phyloP scores from a whole-genome alignment of 176 grass and related monocot genomes.

The Typha latifolia region DNA sequence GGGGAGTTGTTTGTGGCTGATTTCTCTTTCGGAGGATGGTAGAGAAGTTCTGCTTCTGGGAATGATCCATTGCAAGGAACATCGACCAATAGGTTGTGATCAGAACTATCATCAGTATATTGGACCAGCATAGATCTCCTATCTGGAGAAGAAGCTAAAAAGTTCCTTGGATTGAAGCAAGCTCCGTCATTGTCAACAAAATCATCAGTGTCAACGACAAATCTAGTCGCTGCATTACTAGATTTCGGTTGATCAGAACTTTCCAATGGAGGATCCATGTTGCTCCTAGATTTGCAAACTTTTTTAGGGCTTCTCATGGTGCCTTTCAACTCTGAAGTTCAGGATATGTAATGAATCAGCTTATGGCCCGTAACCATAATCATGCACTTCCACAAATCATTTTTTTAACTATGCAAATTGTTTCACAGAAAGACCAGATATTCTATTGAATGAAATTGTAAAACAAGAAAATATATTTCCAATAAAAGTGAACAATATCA shows the following conservation, averaged over 20 bases:
- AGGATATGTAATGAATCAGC: neutral
- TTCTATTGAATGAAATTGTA: no score
- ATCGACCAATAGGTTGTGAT: conserved; percentile 4
- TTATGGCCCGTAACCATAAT: neutral
- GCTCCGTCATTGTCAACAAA: neutral
- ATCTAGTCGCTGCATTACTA: neutral
- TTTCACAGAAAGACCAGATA: no score
- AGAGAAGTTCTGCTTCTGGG: conserved; percentile 14
- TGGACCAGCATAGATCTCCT: neutral
- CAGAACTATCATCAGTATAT: conserved; percentile 8
- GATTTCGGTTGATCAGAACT: neutral
- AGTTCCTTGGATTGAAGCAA: conserved; percentile 12
- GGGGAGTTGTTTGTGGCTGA: neutral
- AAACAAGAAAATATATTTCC: no score
- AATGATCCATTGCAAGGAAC: conserved; percentile 11
- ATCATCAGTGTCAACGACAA: neutral
- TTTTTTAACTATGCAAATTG: no score
- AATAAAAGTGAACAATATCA: no score
- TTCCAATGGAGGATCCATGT: neutral
- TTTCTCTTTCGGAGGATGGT: conserved; percentile 10
- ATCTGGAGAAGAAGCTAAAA: conserved; percentile 7
- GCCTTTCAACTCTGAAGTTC: conserved; percentile 3
- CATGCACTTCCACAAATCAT: no score
- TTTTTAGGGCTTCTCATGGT: conserved; percentile 12
- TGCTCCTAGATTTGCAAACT: neutral